Evolutionary conservation across 345 rosid species (phyloP), one percentile per base, ranked within the genome.

Genomic region (Eucalyptus sp.): DNA sequence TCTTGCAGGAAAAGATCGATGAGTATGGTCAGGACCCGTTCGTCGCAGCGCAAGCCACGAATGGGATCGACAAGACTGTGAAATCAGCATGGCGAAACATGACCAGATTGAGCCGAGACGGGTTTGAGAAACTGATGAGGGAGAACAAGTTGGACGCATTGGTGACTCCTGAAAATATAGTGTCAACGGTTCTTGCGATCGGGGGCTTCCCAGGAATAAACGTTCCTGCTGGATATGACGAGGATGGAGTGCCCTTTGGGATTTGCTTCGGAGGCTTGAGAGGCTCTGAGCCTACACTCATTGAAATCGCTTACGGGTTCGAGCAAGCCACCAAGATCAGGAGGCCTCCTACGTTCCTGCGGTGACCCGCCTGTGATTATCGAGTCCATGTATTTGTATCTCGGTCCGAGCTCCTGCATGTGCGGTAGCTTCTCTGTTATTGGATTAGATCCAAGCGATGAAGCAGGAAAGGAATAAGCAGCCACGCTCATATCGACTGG

Each of bases 121-220:
- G 97, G 87, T 89, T 95, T 68, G 93, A 93, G 91, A 94, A 94
- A 89, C 25, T 94, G 90, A 94, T 96, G 93, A 86, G 83, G 83
- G 91, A 92, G 13, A 51, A 92, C 14, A 88, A 92, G 37, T 90
- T 96, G 50, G 98, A 95, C 68, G 97, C 98, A 20, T 14, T 96
- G 91, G 93, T 95, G 88, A 90, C 93, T 3, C 89, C 90, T 16
- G 89, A 91, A 86, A 8, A 86, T 14, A 49, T 81, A 64, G 51
- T 86, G 56, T 56, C 79, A 29, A 6, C 86, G 13, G 91, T 96
- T 54, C 91, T 95, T 7, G 98, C 97, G 50, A 95, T 92, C 25
- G 98, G 98, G 68, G 97, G 98, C 60, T 93, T 88, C 89, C 97
- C 96, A 29, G 97, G 95, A 84, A 94, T 96, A 68, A 94, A 17